Conservation (phyloP, 1,139 yeast species). For the Pneumocystis canis region DNA sequence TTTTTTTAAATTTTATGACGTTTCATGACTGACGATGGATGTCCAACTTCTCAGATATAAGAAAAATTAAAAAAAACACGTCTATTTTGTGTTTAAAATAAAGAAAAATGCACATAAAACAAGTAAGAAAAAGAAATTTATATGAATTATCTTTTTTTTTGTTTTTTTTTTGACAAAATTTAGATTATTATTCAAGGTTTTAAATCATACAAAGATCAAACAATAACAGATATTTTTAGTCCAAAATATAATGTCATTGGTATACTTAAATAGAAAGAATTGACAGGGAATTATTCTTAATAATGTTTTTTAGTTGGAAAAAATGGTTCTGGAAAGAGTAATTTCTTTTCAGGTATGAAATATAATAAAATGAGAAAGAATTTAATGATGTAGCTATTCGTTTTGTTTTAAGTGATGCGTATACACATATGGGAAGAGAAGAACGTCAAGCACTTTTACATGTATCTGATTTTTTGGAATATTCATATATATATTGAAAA, state of each 20-base stretch:
- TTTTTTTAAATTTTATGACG: too few relatives aligned
- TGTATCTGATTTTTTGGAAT: slow-evolving; percentile 26
- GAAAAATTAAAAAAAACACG: neutral
- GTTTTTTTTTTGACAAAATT: neutral
- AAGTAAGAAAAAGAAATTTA: slow-evolving; percentile 9
- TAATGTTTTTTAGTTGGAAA: slow-evolving; percentile 42
- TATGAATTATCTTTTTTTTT: neutral
- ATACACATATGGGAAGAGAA: slow-evolving; percentile 73
- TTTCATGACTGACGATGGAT: too few relatives aligned
- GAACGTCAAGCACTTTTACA: slow-evolving; percentile 81
- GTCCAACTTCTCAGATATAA: neutral
- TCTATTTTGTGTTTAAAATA: neutral
- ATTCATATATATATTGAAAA: slow-evolving; percentile 1
- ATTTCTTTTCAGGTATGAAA: slow-evolving; percentile 52
- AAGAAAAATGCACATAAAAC: slow-evolving; percentile 15
- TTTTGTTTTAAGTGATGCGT: slow-evolving; percentile 83
- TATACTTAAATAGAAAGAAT: slow-evolving; percentile 9
- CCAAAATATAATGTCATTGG: slow-evolving; percentile 76
- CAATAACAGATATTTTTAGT: slow-evolving; percentile 60
- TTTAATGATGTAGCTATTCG: slow-evolving; percentile 46
- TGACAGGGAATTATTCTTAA: slow-evolving; percentile 3
- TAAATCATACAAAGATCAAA: slow-evolving; percentile 79
- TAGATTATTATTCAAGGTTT: slow-evolving; percentile 75
- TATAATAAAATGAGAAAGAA: neutral
- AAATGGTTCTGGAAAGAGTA: slow-evolving; percentile 93